Conservation (phyloP, 495 filamentous ascomycete species). For the Aspergillus ostianus region DNA sequence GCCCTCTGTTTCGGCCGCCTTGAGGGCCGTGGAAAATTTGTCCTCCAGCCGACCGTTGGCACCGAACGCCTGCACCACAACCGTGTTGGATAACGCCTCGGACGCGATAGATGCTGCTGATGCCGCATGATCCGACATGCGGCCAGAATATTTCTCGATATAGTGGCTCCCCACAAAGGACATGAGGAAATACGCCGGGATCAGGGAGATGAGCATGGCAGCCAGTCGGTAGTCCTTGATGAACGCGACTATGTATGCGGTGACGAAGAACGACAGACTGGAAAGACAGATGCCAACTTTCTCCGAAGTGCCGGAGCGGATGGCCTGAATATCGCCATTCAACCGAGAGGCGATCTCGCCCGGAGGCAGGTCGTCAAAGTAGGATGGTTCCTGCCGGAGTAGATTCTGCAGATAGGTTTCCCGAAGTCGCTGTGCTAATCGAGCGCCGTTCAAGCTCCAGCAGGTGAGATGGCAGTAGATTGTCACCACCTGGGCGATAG, state of each 20-base stretch:
- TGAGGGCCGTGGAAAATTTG: slow-evolving; percentile 51
- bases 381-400: slow-evolving; percentile 60
- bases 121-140: slow-evolving; percentile 50
- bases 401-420: slow-evolving; percentile 56
- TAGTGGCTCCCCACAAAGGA: slow-evolving; percentile 58
- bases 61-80: slow-evolving; percentile 51
- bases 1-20: slow-evolving; percentile 45
- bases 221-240: slow-evolving; percentile 50
- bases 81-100: slow-evolving; percentile 45
- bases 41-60: slow-evolving; percentile 49
- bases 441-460: slow-evolving; percentile 61
- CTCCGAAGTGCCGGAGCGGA: slow-evolving; percentile 63
- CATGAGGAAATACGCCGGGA: slow-evolving; percentile 68
- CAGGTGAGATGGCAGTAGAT: slow-evolving; percentile 54
- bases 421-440: slow-evolving; percentile 60
- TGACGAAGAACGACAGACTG: slow-evolving; percentile 60
- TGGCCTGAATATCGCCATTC: slow-evolving; percentile 57
- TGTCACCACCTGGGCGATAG: slow-evolving; percentile 58
- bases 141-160: slow-evolving; percentile 56
- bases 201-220: slow-evolving; percentile 49
- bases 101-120: slow-evolving; percentile 50
- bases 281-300: slow-evolving; percentile 63
- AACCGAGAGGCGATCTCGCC: slow-evolving; percentile 63
- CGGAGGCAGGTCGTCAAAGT: slow-evolving; percentile 55
- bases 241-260: slow-evolving; percentile 63